Evolutionary conservation across 2,329 filamentous ascomycete genomes (phyloP), one percentile per base, ranked within the genome.

Genomic region (Stachybotrys chartarum): DNA sequence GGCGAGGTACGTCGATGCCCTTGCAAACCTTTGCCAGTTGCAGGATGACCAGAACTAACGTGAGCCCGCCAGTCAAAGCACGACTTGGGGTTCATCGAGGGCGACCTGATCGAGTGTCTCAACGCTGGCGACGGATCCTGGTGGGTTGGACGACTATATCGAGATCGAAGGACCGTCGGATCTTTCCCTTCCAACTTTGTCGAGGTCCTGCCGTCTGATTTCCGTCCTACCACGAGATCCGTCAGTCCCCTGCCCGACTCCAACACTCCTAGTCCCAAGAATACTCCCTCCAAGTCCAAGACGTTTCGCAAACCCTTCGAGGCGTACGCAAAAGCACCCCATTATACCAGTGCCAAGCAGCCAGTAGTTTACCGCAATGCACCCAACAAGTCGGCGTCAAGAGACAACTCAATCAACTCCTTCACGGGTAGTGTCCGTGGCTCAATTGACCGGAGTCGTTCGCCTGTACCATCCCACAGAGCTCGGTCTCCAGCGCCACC

Each of bases 141-240:
- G 94, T 99, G 94, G 94, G 96, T 92, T 74, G 94, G 94, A 51
- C 85, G 93, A 60, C 75, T 99, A 68, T 90, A 87, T 68, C 85
- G 94, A 63, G 94, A 99, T 73, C 87, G 89, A 70, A 85, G 92
- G 66, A 91, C 93, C 66, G 87, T 97, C 65, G 94, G 94, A 54
- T 79, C 94, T 18, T 99, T 99, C 67, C 94, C 94, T 1, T 97
- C 92, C 66, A 99, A 99, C 74, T 99, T 99, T 68, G 94, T 99
- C 68, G 84, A 95, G 69, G 82, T 99, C 6, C 81, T 99, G 35
- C 88, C 90, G 55, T 85, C 94, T 57, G 83, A 85, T 69, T 97
- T 95, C 69, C 86, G 90, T 56, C 94, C 94, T 14, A 84, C 85
- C 64, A 78, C 77, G 48, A 76, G 85, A 66, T 79, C 81, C 32